Conservation (phyloP, 768 basidiomycete genomes). For the Dendrothele bispora region DNA sequence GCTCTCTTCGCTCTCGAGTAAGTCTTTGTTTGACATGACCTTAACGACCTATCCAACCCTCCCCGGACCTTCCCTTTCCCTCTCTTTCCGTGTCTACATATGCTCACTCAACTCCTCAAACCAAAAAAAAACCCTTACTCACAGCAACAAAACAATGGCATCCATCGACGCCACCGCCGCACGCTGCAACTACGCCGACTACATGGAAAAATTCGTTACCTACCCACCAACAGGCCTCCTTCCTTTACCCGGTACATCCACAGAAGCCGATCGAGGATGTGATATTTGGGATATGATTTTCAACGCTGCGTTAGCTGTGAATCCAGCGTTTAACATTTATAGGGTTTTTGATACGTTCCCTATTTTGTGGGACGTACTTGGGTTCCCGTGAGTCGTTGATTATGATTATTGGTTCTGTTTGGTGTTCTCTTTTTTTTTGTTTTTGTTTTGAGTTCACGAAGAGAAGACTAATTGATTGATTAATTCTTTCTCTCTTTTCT, state of each 20-base stretch:
- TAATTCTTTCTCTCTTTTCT: too few species aligned
- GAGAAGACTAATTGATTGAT: too few species aligned
- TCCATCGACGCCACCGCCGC: constrained; percentile 53
- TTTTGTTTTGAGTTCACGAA: too few species aligned
- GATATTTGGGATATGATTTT: constrained; percentile 71
- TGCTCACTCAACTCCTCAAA: too few species aligned
- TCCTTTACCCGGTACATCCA: constrained; percentile 65
- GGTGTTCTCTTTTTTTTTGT: not conserved
- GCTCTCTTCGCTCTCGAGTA: constrained; percentile 75
- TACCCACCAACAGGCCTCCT: constrained; percentile 65
- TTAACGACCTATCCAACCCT: not conserved
- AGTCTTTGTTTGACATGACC: constrained; percentile 19
- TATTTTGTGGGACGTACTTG: constrained; percentile 76
- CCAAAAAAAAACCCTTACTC: constrained; percentile 2
- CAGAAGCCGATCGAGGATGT: constrained; percentile 48
- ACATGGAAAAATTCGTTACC: constrained; percentile 59
- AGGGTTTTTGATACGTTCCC: constrained; percentile 78
- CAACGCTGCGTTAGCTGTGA: constrained; percentile 56
- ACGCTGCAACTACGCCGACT: constrained; percentile 63
- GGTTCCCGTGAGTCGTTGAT: constrained; percentile 75
- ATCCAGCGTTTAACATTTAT: constrained; percentile 79
- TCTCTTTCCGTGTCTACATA: not conserved
- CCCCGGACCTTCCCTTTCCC: not conserved
- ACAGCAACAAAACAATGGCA: constrained; percentile 62
- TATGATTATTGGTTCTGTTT: too few species aligned